Evolutionary conservation across 2,329 filamentous ascomycete genomes (phyloP).

Genomic region (Torrubiella hemipterigena): DNA sequence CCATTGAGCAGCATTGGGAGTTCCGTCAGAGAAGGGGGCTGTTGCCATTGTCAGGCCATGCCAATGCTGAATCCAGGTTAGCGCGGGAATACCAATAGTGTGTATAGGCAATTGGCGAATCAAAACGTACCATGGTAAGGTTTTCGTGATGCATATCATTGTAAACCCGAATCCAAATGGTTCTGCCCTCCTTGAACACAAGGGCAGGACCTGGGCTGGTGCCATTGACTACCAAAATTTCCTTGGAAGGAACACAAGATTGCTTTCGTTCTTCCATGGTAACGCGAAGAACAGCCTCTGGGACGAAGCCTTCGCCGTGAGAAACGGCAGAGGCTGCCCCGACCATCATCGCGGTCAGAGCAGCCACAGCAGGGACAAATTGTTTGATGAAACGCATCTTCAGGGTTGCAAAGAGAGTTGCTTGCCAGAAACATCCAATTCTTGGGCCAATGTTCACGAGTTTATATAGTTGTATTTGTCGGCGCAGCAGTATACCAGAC

Average conservation of each 20-base stretch:
- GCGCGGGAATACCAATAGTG: no score
- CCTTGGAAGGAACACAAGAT: slow-evolving; percentile 12
- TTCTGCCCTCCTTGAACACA: slow-evolving; percentile 29
- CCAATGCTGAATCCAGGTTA: slow-evolving; percentile 40
- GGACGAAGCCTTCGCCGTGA: slow-evolving; percentile 19
- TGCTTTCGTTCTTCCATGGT: slow-evolving; percentile 11
- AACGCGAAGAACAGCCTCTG: slow-evolving; percentile 34
- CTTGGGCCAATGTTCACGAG: background rate
- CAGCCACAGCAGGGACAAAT: slow-evolving; percentile 1
- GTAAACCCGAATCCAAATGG: slow-evolving; percentile 45
- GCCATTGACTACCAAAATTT: slow-evolving; percentile 37
- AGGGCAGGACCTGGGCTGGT: slow-evolving; percentile 38
- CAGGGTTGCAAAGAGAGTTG: background rate
- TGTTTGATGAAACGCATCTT: slow-evolving; percentile 1
- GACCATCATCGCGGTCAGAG: background rate
- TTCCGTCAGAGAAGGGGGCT: slow-evolving; percentile 53
- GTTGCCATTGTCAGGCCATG: slow-evolving; percentile 49
- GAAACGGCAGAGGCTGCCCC: background rate
- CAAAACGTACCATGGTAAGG: slow-evolving; percentile 38
- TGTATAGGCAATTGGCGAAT: background rate
- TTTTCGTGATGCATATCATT: slow-evolving; percentile 42
- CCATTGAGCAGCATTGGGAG: slow-evolving; percentile 50
- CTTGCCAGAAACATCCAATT: background rate
- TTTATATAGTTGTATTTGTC: slow-evolving; percentile 2
- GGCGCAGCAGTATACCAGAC: no score